phyloP scores from a whole-genome alignment of 2,329 filamentous ascomycete genomes.

The Trichoderma semiorbis region DNA sequence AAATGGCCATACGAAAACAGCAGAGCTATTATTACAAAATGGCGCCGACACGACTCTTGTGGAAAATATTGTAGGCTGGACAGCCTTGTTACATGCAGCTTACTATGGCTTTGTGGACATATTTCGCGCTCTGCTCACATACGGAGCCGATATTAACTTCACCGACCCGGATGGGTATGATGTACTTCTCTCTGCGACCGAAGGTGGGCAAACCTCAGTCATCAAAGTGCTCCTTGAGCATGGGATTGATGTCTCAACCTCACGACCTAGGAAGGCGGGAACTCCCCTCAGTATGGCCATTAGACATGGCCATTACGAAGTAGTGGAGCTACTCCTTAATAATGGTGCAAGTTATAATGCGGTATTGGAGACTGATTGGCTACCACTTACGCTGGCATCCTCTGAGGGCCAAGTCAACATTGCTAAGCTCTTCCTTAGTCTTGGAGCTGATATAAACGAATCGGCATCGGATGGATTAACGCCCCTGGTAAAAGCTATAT shows the following conservation, averaged over 20 bases:
- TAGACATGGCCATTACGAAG: background rate
- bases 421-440: background rate
- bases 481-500: background rate
- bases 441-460: background rate
- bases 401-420: background rate
- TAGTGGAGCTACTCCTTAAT: background rate
- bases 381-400: background rate
- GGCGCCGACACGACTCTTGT: background rate
- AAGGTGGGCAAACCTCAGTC: background rate
- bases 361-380: background rate
- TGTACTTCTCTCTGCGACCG: background rate
- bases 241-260: background rate
- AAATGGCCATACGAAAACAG: background rate
- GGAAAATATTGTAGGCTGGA: background rate
- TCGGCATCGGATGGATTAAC: background rate
- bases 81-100: background rate
- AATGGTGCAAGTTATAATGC: background rate
- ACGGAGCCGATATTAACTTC: background rate
- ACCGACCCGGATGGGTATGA: background rate
- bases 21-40: background rate
- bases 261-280: background rate
- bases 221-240: background rate
- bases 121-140: background rate
- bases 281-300: background rate
- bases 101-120: background rate